Percentiles rank a stretch among this genome's conserved stretches.
phyloP scores from a whole-genome alignment of 257 asterid genomes.

The Solanum infundibuliforme region DNA sequence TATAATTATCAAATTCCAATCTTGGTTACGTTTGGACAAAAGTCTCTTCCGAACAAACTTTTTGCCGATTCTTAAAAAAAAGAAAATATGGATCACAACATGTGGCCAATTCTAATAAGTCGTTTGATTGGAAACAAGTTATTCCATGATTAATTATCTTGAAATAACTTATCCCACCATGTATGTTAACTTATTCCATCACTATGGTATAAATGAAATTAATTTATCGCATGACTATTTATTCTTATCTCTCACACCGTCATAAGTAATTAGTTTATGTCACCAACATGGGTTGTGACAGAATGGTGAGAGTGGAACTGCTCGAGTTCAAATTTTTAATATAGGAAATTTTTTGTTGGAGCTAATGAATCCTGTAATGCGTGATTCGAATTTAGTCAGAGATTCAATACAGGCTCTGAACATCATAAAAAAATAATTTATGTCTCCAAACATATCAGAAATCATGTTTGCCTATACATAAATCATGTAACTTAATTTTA shows the following conservation, averaged over 20 bases:
- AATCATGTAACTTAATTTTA: background rate
- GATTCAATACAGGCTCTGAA: accelerated
- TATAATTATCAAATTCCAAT: background rate
- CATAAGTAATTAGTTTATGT: background rate
- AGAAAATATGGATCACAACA: background rate
- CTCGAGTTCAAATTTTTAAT: background rate
- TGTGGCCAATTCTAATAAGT: background rate
- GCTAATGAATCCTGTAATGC: accelerated
- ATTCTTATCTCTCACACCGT: no score
- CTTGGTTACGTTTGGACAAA: background rate
- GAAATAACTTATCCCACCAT: no score
- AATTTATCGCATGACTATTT: no score
- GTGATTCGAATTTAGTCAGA: accelerated
- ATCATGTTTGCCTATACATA: background rate
- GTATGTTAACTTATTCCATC: no score
- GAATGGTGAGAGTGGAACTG: no score
- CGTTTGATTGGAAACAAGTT: no score
- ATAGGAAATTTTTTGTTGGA: accelerated
- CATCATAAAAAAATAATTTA: background rate
- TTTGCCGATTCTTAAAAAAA: background rate
- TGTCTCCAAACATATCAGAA: background rate
- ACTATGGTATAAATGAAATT: no score
- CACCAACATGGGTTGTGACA: background rate
- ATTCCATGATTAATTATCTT: no score
- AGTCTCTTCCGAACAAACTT: background rate